Evolutionary conservation across 345 rosid genomes (phyloP).

Genomic region (rapeseed (Brassica napus)): Da-Ae NC_063440.1:8843501-8844000

Average conservation of each 20-base stretch:
- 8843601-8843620: slow-evolving; percentile 33
- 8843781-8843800: not conserved
- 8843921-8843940: not conserved
- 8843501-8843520: slow-evolving; percentile 25
- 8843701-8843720: not conserved
- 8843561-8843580: slow-evolving; percentile 25
- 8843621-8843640: slow-evolving; percentile 22
- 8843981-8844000: not conserved
- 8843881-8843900: not conserved
- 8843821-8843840: not conserved
- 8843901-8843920: not conserved
- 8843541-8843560: slow-evolving; percentile 31
- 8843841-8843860: not conserved
- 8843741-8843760: not conserved
- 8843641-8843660: slow-evolving; percentile 29
- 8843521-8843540: slow-evolving; percentile 27
- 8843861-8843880: not conserved
- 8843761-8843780: not conserved
- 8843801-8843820: not conserved
- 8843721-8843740: slow-evolving; percentile 13
- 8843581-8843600: slow-evolving; percentile 29
- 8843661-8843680: slow-evolving; percentile 2
- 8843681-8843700: not conserved
- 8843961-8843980: not conserved
- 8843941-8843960: not conserved